Conservation (phyloP, 164 flowering plant genomes). For the Chloranthus sessilifolius region DNA sequence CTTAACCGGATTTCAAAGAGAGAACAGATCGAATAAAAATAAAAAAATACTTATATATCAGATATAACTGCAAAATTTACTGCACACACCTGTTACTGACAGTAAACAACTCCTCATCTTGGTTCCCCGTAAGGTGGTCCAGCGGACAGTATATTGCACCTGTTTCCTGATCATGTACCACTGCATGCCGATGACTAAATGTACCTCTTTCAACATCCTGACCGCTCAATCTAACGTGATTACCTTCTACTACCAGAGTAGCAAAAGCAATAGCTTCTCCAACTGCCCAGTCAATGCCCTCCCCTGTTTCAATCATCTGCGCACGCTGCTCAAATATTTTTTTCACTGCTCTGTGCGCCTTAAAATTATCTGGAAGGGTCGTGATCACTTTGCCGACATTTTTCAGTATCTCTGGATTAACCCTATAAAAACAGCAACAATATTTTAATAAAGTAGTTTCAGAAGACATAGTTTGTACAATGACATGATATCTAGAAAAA, state of each 20-base stretch:
- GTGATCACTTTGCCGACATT: slow-evolving; percentile 92
- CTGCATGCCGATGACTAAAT: slow-evolving; percentile 97
- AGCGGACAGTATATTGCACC: slow-evolving; percentile 91
- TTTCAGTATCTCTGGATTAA: slow-evolving; percentile 91
- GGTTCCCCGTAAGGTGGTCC: slow-evolving; percentile 76
- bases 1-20: no score
- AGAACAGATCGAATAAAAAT: no score
- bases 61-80: background rate
- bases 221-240: slow-evolving; percentile 96
- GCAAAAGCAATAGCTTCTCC: slow-evolving; percentile 86
- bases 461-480: no score
- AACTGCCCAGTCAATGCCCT: slow-evolving; percentile 96
- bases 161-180: slow-evolving; percentile 93
- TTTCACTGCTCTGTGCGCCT: slow-evolving; percentile 93
- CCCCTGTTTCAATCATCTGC: slow-evolving; percentile 93
- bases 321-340: slow-evolving; percentile 85
- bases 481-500: slow-evolving; percentile 19
- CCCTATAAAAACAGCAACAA: slow-evolving; percentile 52
- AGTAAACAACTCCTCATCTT: slow-evolving; percentile 92
- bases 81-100: slow-evolving; percentile 88
- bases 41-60: no score
- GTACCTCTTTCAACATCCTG: slow-evolving; percentile 99
- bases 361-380: slow-evolving; percentile 72
- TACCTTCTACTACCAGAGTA: slow-evolving; percentile 90
- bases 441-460: no score